Evolutionary conservation across 2,329 filamentous ascomycete species (phyloP).

Genomic region (Diaporthe australafricana): DNA sequence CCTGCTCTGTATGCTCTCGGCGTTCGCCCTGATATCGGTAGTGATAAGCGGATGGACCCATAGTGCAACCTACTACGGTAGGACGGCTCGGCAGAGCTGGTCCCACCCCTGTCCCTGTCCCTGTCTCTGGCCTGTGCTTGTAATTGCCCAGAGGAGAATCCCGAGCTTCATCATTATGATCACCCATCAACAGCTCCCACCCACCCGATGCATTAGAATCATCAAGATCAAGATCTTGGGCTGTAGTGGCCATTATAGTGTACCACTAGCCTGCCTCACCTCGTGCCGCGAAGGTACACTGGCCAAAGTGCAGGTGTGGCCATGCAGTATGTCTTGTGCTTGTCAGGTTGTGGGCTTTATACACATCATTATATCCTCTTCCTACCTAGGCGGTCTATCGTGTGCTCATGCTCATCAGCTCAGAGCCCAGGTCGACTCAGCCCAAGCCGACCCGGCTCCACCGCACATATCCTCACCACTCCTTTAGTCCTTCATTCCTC

Average conservation of each 20-base stretch:
- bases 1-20: not conserved
- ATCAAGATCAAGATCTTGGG: not conserved
- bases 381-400: not conserved
- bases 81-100: conserved; percentile 18
- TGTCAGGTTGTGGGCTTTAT: not conserved
- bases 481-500: no score
- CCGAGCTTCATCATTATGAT: not conserved
- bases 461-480: not conserved
- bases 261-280: not conserved
- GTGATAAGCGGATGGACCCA: conserved; percentile 9
- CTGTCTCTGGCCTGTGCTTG: not conserved
- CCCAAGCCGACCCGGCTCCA: not conserved
- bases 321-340: not conserved
- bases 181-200: not conserved
- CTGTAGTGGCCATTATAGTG: not conserved
- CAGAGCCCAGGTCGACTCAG: no score
- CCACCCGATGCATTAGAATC: no score
- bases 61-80: conserved; percentile 6
- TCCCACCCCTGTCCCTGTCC: not conserved
- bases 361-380: conserved; percentile 9
- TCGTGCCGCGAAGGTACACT: no score
- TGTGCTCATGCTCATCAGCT: not conserved
- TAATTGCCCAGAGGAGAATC: no score
- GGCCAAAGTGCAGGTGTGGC: no score
- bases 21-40: conserved; percentile 15